Conservation (phyloP, 805 yeast genomes). For the Scheffersomyces lignosus region DNA sequence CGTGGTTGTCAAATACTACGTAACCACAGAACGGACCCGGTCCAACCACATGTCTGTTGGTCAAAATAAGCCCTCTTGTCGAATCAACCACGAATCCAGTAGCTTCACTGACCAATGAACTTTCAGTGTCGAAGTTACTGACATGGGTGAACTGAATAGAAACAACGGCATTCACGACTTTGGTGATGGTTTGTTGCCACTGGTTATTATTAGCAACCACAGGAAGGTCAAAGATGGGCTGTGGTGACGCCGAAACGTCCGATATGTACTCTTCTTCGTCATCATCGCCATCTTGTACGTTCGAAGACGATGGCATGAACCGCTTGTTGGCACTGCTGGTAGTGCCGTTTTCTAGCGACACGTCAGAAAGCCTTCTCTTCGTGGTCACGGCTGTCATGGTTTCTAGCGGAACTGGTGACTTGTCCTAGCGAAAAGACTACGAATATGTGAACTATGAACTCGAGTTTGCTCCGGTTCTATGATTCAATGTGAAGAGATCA, state of each 20-base stretch:
- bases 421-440: too few relatives aligned
- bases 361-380: neutral
- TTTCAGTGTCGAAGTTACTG: constrained; percentile 83
- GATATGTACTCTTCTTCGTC: neutral
- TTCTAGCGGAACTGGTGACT: too few relatives aligned
- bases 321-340: too few relatives aligned
- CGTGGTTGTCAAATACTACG: constrained; percentile 92
- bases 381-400: too few relatives aligned
- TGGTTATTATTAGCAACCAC: constrained; percentile 17
- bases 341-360: neutral
- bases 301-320: too few relatives aligned
- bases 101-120: constrained; percentile 82
- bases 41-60: constrained; percentile 93
- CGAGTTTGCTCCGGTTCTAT: too few relatives aligned
- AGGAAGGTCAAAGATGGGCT: constrained; percentile 10
- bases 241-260: neutral
- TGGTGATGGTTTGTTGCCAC: constrained; percentile 82
- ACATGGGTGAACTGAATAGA: constrained; percentile 87
- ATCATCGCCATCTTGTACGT: too few relatives aligned
- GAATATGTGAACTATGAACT: too few relatives aligned
- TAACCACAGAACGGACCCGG: constrained; percentile 93
- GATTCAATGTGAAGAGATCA: too few relatives aligned
- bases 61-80: constrained; percentile 75
- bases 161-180: constrained; percentile 82
- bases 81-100: constrained; percentile 94